Evolutionary conservation across 2,329 filamentous ascomycete species (phyloP).

Genomic region (Dichotomopilus funicola): DNA sequence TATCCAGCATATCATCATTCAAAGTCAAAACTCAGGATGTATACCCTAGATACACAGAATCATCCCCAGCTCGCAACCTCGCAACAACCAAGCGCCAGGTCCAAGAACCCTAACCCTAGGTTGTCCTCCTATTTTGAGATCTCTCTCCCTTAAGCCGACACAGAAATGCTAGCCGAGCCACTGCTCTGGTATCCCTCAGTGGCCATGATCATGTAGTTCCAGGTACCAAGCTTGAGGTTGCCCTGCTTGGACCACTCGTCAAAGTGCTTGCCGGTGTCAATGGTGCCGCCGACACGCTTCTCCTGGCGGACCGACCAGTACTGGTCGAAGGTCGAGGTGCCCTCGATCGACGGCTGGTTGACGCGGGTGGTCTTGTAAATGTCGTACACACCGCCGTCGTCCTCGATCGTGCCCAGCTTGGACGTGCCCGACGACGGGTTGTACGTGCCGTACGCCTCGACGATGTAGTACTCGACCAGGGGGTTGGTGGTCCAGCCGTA

Average conservation of each 20-base stretch:
- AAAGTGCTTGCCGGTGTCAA: slow-evolving; percentile 45
- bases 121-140: too few species aligned
- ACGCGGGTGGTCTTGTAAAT: slow-evolving; percentile 29
- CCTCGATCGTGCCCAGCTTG: slow-evolving; percentile 27
- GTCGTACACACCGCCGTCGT: slow-evolving; percentile 31
- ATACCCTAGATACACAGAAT: too few species aligned
- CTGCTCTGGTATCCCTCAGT: slow-evolving; percentile 39
- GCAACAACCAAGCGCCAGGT: too few species aligned
- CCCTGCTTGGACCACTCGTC: slow-evolving; percentile 43
- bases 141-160: not conserved
- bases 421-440: slow-evolving; percentile 31
- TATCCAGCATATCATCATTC: too few species aligned
- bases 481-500: slow-evolving; percentile 31
- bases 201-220: slow-evolving; percentile 47
- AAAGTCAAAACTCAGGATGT: too few species aligned
- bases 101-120: too few species aligned
- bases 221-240: slow-evolving; percentile 36
- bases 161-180: slow-evolving; percentile 6
- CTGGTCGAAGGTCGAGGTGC: slow-evolving; percentile 42
- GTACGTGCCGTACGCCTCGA: slow-evolving; percentile 34
- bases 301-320: slow-evolving; percentile 43
- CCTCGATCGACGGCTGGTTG: slow-evolving; percentile 39
- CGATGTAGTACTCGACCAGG: slow-evolving; percentile 23
- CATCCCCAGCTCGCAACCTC: too few species aligned
- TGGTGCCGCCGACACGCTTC: slow-evolving; percentile 43